Evolutionary conservation across 1,284 basidiomycete genomes (phyloP).

Genomic region (Chondrostereum purpureum): DNA sequence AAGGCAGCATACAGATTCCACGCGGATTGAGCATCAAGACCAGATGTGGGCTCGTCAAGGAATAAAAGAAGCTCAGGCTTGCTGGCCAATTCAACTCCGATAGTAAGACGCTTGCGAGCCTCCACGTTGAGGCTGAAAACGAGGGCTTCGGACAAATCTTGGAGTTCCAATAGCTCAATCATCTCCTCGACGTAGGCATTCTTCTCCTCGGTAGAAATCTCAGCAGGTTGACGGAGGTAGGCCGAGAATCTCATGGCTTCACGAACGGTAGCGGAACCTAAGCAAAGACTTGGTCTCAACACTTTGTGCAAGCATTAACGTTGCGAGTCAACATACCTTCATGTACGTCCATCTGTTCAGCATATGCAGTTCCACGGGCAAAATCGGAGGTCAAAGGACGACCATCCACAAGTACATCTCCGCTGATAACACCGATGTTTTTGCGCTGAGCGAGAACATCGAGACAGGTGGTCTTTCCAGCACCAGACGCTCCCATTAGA

Average conservation of each 20-base stretch:
- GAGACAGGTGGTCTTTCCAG: constrained; percentile 76
- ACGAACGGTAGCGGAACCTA: constrained; percentile 72
- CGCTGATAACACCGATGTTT: constrained; percentile 78
- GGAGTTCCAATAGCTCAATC: constrained; percentile 64
- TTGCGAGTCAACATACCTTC: constrained; percentile 35
- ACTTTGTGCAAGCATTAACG: not conserved
- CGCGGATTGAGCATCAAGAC: constrained; percentile 58
- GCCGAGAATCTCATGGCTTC: constrained; percentile 90
- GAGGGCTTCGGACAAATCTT: constrained; percentile 58
- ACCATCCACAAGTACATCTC: constrained; percentile 80
- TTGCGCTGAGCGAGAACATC: constrained; percentile 87
- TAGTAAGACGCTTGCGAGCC: constrained; percentile 81
- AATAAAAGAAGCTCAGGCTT: constrained; percentile 81
- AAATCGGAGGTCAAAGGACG: constrained; percentile 71
- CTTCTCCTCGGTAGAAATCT: constrained; percentile 73
- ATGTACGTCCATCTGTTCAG: constrained; percentile 86
- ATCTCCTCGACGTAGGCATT: constrained; percentile 75
- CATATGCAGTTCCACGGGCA: constrained; percentile 73
- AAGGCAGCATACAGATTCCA: constrained; percentile 11
- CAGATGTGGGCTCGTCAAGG: constrained; percentile 49
- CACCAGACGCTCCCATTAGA: constrained; percentile 78
- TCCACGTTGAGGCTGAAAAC: constrained; percentile 65
- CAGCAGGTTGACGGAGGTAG: constrained; percentile 78
- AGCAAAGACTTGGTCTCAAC: not conserved
- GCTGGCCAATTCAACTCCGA: constrained; percentile 83